A percentile compares a stretch with the other conserved stretches of the same genome.
These are phyloP conservation scores for Eucalyptus melliodora DNA, from an alignment of 345 rosid genomes.

Conservation along the genomic window DNA sequence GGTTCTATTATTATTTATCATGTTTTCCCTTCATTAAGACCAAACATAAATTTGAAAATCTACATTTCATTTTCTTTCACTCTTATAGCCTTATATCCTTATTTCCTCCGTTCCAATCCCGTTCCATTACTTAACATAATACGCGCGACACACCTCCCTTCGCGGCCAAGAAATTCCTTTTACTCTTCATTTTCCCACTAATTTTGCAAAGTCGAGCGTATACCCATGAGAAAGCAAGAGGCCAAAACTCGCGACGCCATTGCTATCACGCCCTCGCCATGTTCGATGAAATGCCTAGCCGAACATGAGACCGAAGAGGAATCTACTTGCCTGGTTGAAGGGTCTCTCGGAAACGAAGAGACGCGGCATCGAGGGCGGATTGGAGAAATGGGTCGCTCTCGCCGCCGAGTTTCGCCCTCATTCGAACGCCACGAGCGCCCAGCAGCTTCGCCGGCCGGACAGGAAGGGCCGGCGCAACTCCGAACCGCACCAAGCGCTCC, in stretches of 20 bases:
- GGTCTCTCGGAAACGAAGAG: slow-evolving; percentile 79
- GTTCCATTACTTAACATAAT: not conserved
- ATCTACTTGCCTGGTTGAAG: slow-evolving; percentile 36
- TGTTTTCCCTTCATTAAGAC: not conserved
- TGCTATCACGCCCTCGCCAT: not conserved
- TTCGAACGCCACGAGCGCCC: not conserved
- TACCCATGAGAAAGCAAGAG: not conserved
- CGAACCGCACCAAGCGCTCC: not conserved
- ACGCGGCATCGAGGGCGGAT: slow-evolving; percentile 48
- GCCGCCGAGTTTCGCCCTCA: slow-evolving; percentile 29
- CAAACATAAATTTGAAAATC: not conserved
- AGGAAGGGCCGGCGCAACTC: not conserved
- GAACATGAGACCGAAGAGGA: not conserved
- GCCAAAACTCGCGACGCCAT: not conserved
- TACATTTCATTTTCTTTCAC: not conserved
- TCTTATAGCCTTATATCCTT: not conserved
- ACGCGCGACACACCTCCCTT: not conserved
- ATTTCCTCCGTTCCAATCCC: not conserved
- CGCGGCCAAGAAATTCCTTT: not conserved
- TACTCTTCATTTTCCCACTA: not conserved
- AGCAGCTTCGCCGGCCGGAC: not conserved
- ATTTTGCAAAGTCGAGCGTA: not conserved
- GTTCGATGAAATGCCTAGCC: not conserved
- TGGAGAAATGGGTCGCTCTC: slow-evolving; percentile 50
- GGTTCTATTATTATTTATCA: not conserved